A percentile compares a stretch with the other conserved stretches of the same genome.
These are phyloP conservation scores for Ampelomyces quisqualis DNA, from an alignment of 2,329 filamentous ascomycete genomes.

Conservation along the genomic window DNA sequence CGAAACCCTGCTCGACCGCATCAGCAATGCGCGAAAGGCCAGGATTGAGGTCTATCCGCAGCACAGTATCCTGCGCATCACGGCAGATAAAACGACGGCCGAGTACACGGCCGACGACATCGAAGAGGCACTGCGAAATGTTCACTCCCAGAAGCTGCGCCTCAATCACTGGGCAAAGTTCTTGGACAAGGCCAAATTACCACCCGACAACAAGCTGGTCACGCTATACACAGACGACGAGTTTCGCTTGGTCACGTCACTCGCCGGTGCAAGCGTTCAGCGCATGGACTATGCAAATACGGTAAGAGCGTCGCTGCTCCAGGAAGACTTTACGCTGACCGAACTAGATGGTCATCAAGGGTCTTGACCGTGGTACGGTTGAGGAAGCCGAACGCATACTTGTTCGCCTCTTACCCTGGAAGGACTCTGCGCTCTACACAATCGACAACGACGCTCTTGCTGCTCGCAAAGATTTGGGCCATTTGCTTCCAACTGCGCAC, in stretches of 20 bases:
- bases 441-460: conserved; percentile 24
- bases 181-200: conserved; percentile 8
- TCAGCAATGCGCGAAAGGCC: conserved; percentile 30
- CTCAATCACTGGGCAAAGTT: conserved; percentile 25
- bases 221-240: conserved; percentile 17
- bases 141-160: conserved; percentile 18
- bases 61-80: conserved; percentile 38
- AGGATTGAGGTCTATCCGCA: conserved; percentile 32
- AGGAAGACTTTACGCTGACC: conserved; percentile 3
- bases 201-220: conserved; percentile 6
- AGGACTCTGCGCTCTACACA: conserved; percentile 11
- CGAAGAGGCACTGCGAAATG: conserved; percentile 23
- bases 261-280: conserved; percentile 31
- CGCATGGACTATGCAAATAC: conserved; percentile 9
- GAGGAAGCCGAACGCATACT: conserved; percentile 35
- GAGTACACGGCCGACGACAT: conserved; percentile 42
- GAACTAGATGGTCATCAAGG: conserved; percentile 32
- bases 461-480: conserved; percentile 10
- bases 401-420: conserved; percentile 29
- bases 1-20: conserved; percentile 28
- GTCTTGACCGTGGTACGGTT: conserved; percentile 20
- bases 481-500: conserved; percentile 20
- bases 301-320: conserved; percentile 15
- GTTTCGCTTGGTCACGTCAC: conserved; percentile 19
- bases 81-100: conserved; percentile 39